Evolutionary conservation across 208 protist species (phyloP), one percentile per base, ranked within the genome.

Genomic region (Trypanosoma grayi): DNA sequence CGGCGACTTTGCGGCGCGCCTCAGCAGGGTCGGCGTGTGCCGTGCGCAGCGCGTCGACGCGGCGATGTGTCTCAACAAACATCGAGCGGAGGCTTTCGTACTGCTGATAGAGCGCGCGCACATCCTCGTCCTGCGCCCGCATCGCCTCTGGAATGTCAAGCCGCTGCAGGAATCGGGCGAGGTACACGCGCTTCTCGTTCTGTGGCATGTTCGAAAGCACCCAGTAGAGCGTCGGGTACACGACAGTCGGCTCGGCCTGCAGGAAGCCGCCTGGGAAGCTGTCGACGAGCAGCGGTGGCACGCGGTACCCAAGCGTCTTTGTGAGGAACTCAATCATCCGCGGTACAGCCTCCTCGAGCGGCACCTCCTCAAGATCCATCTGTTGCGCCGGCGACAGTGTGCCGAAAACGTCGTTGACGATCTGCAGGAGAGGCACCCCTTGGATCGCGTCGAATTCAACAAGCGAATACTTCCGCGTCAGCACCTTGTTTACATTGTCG

Each of bases 141-240:
- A 96, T 83, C 47, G 85, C 79, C 20, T 96, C 87, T 6, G 87
- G 87, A 37, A 96, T 81, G 24, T 96, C 86, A 18, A 94, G 55
- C 28, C 77, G 76, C 63, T 93, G 83, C 46, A 96, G 76, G 63
- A 94, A 96, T 22, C 87, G 78, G 4, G 91, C 55, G 28, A 96
- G 77, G 71, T 96, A 96, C 5, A 96, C 91, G 39, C 91, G 91
- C 79, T 94, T 96, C 50, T 79, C 70, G 55, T 93, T 93, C 41
- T 89, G 75, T 16, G 80, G 66, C 85, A 92, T 93, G 70, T 91
- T 85, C 5, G 79, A 90, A 10, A 96, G 66, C 22, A 94, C 77
- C 91, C 91, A 96, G 63, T 95, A 93, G 36, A 96, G 64, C 22
- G 77, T 84, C 16, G 91, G 87, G 66, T 96, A 96, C n/a, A 96